Percentiles rank a stretch among this genome's conserved stretches.
Conservation (phyloP, 768 basidiomycete species). For the Lanmaoa pseudosensibilis region DNA sequence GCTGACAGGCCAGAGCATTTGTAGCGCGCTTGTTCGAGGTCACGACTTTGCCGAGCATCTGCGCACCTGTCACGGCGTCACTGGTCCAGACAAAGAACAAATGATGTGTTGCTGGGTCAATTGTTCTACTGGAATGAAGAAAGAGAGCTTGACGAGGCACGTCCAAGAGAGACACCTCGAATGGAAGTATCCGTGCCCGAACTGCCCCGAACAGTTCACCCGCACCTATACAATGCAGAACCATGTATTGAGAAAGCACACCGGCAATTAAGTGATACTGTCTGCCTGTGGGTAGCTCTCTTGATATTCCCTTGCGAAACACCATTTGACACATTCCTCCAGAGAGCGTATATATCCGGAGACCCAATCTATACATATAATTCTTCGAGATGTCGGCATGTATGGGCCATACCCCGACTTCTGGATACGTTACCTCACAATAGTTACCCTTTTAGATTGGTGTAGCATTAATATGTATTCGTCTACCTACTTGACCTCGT, state of each 20-base stretch:
- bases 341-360: background rate
- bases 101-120: conserved; percentile 21
- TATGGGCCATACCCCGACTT: background rate
- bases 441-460: background rate
- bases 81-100: conserved; percentile 8
- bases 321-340: background rate
- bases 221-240: conserved; percentile 22
- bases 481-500: background rate
- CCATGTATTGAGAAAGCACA: conserved; percentile 17
- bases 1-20: background rate
- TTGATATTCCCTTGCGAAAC: background rate
- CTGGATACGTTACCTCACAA: background rate
- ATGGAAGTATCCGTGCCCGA: conserved; percentile 13
- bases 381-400: background rate
- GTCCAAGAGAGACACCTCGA: conserved; percentile 27
- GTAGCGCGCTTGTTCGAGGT: conserved; percentile 4
- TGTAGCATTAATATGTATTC: background rate
- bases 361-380: conserved; percentile 1
- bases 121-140: conserved; percentile 25
- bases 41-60: conserved; percentile 22
- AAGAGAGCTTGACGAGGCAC: conserved; percentile 30
- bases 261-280: background rate
- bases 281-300: background rate
- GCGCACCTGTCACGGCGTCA: conserved; percentile 19
- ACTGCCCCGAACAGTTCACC: conserved; percentile 26